Conservation (phyloP, 257 asterid species). For the Oldenlandia corymbosa region DNA sequence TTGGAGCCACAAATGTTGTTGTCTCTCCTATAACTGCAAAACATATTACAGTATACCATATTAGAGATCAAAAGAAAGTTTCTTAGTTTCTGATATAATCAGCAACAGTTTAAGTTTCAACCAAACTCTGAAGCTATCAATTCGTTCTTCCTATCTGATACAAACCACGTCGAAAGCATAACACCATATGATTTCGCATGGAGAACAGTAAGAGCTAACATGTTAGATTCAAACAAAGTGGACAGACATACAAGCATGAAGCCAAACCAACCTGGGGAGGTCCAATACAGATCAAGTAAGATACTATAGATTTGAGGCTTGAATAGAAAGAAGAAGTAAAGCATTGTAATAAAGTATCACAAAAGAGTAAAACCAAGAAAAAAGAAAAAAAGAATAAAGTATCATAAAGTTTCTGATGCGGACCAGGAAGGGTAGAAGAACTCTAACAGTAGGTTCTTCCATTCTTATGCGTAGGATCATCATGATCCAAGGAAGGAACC, state of each 20-base stretch:
- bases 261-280: neutral
- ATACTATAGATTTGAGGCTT: neutral
- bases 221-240: neutral
- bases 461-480: too few relatives aligned
- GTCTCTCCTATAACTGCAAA: conserved; percentile 97
- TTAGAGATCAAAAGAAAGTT: conserved; percentile 1
- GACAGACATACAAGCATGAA: neutral
- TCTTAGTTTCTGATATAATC: neutral
- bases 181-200: neutral
- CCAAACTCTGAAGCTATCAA: neutral
- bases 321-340: neutral
- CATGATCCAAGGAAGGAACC: too few relatives aligned
- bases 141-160: neutral
- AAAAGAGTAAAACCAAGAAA: too few relatives aligned
- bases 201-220: neutral
- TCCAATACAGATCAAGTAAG: conserved; percentile 1
- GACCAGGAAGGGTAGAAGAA: too few relatives aligned
- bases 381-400: too few relatives aligned
- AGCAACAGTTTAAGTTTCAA: neutral
- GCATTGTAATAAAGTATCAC: too few relatives aligned
- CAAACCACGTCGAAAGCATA: neutral
- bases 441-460: too few relatives aligned
- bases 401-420: too few relatives aligned
- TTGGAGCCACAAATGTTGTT: conserved; percentile 62
- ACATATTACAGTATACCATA: conserved; percentile 1